phyloP scores from a whole-genome alignment of 805 yeast genomes.

The Candida insectalens region DNA sequence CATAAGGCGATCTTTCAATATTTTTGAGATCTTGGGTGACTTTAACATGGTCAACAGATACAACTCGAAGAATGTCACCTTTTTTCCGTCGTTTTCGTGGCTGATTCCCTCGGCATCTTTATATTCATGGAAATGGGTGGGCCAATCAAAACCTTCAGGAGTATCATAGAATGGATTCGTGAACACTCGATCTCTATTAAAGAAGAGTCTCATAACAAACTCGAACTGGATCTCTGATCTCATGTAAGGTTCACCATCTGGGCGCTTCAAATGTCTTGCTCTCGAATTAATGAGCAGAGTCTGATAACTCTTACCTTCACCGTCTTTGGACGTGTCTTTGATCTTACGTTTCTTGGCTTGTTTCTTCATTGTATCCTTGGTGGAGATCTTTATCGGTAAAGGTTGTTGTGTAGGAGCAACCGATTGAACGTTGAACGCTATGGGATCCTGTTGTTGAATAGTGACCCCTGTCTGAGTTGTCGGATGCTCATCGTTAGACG shows the following conservation, averaged over 20 bases:
- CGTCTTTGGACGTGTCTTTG: constrained; percentile 5
- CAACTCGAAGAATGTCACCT: constrained; percentile 71
- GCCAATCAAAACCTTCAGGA: constrained; percentile 27
- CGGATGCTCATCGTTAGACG: constrained; percentile 7
- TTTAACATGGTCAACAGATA: constrained; percentile 77
- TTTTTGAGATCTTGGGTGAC: constrained; percentile 73
- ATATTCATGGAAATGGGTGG: constrained; percentile 19
- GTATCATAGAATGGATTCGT: constrained; percentile 43
- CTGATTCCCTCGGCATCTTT: constrained; percentile 16
- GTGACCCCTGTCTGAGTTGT: too few relatives aligned
- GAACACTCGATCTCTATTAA: constrained; percentile 56
- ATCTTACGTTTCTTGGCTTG: background rate
- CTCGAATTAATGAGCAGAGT: constrained; percentile 22
- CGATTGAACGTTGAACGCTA: too few relatives aligned
- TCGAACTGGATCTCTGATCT: constrained; percentile 81
- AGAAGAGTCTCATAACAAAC: constrained; percentile 56
- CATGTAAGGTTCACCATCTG: constrained; percentile 90
- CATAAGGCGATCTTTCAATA: constrained; percentile 73
- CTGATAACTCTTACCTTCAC: constrained; percentile 18
- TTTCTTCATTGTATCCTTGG: constrained; percentile 3
- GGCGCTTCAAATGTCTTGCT: constrained; percentile 63
- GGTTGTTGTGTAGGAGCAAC: too few relatives aligned
- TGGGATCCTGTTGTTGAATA: too few relatives aligned
- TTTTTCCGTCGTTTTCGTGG: constrained; percentile 25
- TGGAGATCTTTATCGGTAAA: constrained; percentile 5